These are phyloP conservation scores for Phaeophleospora eucalypticola DNA, from an alignment of 2,329 filamentous ascomycete species.

Conservation along the genomic window DNA sequence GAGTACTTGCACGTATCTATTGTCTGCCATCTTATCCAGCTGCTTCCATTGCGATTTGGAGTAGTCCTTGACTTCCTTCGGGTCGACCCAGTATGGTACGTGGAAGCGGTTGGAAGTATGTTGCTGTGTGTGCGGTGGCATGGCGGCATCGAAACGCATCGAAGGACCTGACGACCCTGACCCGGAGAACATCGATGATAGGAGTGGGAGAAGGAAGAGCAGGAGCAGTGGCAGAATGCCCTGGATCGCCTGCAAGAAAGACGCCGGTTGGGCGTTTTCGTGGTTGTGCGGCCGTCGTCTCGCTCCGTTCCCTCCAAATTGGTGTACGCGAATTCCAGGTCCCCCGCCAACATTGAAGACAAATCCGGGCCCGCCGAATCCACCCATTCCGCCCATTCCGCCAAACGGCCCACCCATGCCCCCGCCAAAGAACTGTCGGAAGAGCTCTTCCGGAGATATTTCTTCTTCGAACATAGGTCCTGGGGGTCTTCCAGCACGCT, in stretches of 20 bases:
- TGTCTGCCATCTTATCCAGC: slow-evolving; percentile 75
- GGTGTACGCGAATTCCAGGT: slow-evolving; percentile 87
- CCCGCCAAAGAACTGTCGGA: slow-evolving; percentile 92
- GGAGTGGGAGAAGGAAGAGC: slow-evolving; percentile 75
- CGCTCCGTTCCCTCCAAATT: slow-evolving; percentile 80
- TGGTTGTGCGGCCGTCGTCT: slow-evolving; percentile 68
- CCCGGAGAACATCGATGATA: slow-evolving; percentile 76
- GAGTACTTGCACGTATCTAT: slow-evolving; percentile 64
- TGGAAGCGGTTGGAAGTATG: slow-evolving; percentile 67
- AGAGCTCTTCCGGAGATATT: slow-evolving; percentile 93
- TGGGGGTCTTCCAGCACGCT: slow-evolving; percentile 36
- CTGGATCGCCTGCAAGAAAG: slow-evolving; percentile 42
- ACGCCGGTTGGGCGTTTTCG: slow-evolving; percentile 47
- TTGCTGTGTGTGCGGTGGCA: slow-evolving; percentile 67
- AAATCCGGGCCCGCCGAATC: slow-evolving; percentile 69
- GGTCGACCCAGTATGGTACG: slow-evolving; percentile 82
- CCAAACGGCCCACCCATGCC: slow-evolving; percentile 51
- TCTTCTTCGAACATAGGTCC: slow-evolving; percentile 77
- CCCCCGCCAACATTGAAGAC: slow-evolving; percentile 86
- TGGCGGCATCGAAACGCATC: slow-evolving; percentile 70
- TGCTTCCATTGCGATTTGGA: slow-evolving; percentile 64
- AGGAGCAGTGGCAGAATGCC: slow-evolving; percentile 75
- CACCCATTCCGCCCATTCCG: slow-evolving; percentile 16
- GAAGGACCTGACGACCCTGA: slow-evolving; percentile 57
- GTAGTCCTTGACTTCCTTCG: slow-evolving; percentile 68